phyloP scores from a whole-genome alignment of 345 rosid genomes.

The Rhodamnia argentea region DNA sequence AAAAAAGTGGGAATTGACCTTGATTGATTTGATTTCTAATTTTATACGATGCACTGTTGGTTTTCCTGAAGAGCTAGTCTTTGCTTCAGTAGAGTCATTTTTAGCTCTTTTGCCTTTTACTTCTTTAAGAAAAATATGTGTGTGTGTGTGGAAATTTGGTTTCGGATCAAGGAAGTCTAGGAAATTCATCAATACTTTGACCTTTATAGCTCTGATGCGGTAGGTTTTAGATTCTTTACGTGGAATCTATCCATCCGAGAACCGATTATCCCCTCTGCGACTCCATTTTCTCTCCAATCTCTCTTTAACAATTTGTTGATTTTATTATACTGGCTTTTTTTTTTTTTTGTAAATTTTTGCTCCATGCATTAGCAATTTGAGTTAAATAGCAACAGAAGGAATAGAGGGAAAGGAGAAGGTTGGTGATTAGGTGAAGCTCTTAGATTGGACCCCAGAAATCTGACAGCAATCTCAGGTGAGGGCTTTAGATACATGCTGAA shows the following conservation, averaged over 20 bases:
- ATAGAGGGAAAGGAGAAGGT: not conserved
- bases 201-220: not conserved
- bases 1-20: not conserved
- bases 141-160: not conserved
- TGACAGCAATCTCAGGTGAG: not conserved
- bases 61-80: not conserved
- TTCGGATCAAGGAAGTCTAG: not conserved
- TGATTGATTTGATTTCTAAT: not conserved
- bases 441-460: not conserved
- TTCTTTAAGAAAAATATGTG: not conserved
- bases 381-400: not conserved
- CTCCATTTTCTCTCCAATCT: not conserved
- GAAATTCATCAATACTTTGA: not conserved
- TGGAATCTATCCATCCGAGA: not conserved
- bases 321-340: not conserved
- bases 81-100: not conserved
- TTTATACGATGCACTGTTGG: not conserved
- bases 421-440: not conserved
- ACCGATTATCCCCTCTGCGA: not conserved
- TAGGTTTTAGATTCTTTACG: not conserved
- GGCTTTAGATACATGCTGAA: not conserved
- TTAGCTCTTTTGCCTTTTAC: not conserved
- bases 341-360: not conserved
- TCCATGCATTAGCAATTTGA: not conserved
- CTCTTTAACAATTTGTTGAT: not conserved